Evolutionary conservation across 208 protist species (phyloP).

Genomic region (Leptomonas seymouri): DNA sequence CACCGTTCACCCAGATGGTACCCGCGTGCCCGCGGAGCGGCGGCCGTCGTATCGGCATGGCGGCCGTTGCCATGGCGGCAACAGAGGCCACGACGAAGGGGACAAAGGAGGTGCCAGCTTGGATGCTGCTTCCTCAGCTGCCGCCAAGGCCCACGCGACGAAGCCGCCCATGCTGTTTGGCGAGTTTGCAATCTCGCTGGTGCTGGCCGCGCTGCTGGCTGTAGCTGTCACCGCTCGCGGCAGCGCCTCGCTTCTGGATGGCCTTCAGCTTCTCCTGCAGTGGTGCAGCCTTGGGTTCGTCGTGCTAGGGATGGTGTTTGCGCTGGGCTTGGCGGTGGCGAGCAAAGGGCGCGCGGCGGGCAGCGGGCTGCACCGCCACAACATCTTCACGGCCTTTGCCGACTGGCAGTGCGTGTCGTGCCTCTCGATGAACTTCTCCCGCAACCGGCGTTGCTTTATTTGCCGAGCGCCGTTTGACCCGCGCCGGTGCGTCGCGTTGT

Average conservation of each 20-base stretch:
- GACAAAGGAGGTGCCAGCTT: not conserved
- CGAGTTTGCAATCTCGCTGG: constrained; percentile 28
- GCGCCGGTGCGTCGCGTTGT: constrained; percentile 49
- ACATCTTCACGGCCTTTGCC: constrained; percentile 53
- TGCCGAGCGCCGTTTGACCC: constrained; percentile 69
- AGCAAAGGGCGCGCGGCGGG: constrained; percentile 31
- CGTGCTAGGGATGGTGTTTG: constrained; percentile 33
- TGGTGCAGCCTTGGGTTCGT: constrained; percentile 18
- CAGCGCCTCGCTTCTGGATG: not conserved
- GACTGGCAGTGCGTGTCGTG: constrained; percentile 83
- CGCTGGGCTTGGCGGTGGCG: constrained; percentile 51
- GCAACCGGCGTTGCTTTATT: constrained; percentile 70
- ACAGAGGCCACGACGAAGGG: constrained; percentile 19
- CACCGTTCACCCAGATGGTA: constrained; percentile 36
- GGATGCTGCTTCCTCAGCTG: not conserved
- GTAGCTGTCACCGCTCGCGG: constrained; percentile 24
- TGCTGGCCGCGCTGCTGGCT: constrained; percentile 17
- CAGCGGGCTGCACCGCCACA: constrained; percentile 62
- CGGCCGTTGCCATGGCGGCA: not conserved
- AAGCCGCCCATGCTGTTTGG: constrained; percentile 36
- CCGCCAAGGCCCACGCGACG: not conserved
- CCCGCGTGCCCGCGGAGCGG: constrained; percentile 12
- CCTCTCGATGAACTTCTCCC: constrained; percentile 69
- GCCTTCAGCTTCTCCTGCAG: constrained; percentile 27
- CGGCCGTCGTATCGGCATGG: constrained; percentile 10